phyloP scores from a whole-genome alignment of 805 yeast genomes.

The Zygoascus biomembranicola region DNA sequence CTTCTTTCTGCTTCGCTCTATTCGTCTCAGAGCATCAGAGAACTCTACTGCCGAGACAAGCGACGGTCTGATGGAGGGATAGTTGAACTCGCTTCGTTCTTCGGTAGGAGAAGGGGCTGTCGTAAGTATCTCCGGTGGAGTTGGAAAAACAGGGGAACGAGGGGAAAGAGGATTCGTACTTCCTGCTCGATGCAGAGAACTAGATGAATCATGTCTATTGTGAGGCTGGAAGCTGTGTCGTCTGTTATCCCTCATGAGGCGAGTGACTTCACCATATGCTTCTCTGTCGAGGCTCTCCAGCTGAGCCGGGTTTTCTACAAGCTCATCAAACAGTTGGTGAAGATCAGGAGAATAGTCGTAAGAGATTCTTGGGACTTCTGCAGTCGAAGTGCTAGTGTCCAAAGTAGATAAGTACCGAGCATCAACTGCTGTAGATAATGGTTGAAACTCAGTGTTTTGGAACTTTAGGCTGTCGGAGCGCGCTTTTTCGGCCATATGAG shows the following conservation, averaged over 20 bases:
- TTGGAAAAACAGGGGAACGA: background rate
- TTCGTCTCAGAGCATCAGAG: conserved; percentile 16
- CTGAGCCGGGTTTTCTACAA: background rate
- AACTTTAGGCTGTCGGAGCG: background rate
- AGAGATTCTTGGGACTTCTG: background rate
- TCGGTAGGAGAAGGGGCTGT: conserved; percentile 2
- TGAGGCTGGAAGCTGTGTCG: background rate
- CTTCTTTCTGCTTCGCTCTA: background rate
- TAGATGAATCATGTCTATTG: background rate
- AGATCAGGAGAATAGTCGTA: background rate
- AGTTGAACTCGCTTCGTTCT: background rate
- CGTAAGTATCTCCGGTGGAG: background rate
- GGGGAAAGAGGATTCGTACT: background rate
- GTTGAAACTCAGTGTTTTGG: background rate
- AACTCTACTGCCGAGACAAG: conserved; percentile 34
- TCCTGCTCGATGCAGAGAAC: background rate
- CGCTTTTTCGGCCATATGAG: background rate
- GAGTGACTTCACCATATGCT: conserved; percentile 7
- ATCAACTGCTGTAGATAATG: background rate
- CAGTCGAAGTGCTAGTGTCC: background rate
- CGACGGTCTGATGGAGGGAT: conserved; percentile 26
- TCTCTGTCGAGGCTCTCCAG: background rate
- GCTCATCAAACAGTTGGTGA: background rate
- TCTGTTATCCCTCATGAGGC: conserved; percentile 10
- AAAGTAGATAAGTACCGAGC: background rate